A percentile compares a stretch with the other conserved stretches of the same genome.
Evolutionary conservation across 2,329 filamentous ascomycete species (phyloP).

Genomic region (Aspergillus fumigatus): DNA sequence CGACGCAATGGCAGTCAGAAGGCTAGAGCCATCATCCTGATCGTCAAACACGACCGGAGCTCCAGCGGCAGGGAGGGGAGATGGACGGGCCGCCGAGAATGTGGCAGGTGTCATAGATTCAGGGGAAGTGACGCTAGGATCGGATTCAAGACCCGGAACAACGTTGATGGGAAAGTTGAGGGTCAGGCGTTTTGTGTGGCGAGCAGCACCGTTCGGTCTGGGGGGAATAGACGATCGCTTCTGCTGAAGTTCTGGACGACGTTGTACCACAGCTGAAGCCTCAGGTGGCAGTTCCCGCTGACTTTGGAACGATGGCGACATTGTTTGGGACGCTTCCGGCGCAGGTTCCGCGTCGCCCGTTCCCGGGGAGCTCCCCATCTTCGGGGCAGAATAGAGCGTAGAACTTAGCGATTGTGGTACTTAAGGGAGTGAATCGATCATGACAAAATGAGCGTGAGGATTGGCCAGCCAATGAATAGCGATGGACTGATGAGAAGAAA

Average conservation of each 20-base stretch:
- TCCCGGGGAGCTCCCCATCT: constrained; percentile 31
- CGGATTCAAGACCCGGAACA: constrained; percentile 21
- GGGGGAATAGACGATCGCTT: constrained; percentile 32
- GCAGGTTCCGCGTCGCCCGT: constrained; percentile 24
- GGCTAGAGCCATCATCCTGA: constrained; percentile 55
- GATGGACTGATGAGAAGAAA: constrained; percentile 1
- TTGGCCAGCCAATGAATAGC: neutral
- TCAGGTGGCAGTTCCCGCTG: constrained; percentile 8
- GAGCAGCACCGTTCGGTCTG: constrained; percentile 31
- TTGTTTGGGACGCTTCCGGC: constrained; percentile 28
- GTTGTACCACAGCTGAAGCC: neutral
- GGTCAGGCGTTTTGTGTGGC: constrained; percentile 43
- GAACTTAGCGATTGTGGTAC: neutral
- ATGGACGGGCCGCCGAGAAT: constrained; percentile 29
- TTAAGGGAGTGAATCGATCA: constrained; percentile 6
- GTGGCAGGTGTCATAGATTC: constrained; percentile 30
- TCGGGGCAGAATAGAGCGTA: constrained; percentile 23
- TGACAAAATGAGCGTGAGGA: constrained; percentile 3
- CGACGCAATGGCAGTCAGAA: constrained; percentile 84
- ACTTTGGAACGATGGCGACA: constrained; percentile 6
- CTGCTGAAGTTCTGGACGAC: constrained; percentile 15
- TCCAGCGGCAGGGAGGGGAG: constrained; percentile 25
- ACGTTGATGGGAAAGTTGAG: constrained; percentile 45
- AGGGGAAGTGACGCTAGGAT: constrained; percentile 25
- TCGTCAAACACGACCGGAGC: constrained; percentile 26